Conservation (phyloP, 371 early-diverging fungal genomes). For the Circinella minor region DNA sequence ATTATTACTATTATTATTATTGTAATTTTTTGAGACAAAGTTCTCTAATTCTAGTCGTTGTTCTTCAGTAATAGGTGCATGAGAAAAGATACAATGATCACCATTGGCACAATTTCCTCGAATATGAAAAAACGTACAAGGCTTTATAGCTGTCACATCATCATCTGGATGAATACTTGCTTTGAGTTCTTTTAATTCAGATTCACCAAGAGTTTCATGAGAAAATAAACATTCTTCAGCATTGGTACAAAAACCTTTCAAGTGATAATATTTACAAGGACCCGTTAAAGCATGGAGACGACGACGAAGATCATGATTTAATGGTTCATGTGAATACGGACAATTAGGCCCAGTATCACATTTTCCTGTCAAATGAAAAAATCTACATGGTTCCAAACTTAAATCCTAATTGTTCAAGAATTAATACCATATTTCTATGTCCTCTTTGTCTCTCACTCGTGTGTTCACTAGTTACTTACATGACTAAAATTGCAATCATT, state of each 20-base stretch:
- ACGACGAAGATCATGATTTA: constrained; percentile 11
- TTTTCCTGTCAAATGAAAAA: constrained; percentile 30
- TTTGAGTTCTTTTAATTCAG: neutral
- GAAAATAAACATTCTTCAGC: constrained; percentile 40
- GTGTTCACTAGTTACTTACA: constrained; percentile 12
- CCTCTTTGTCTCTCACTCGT: neutral
- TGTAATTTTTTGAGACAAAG: neutral
- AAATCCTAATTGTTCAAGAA: constrained; percentile 25
- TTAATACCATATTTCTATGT: too few species aligned
- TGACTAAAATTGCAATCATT: constrained; percentile 35
- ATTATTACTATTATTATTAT: neutral
- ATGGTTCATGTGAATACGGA: constrained; percentile 37
- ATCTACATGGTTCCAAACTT: constrained; percentile 41
- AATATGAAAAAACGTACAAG: constrained; percentile 41
- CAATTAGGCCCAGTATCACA: constrained; percentile 30
- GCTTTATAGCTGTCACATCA: constrained; percentile 8
- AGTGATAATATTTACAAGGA: constrained; percentile 40
- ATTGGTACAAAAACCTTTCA: constrained; percentile 41
- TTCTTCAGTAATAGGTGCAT: constrained; percentile 18
- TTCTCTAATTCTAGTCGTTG: neutral
- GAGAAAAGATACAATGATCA: constrained; percentile 35
- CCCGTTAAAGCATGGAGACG: constrained; percentile 31
- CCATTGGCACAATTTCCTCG: constrained; percentile 26
- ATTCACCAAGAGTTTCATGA: constrained; percentile 16
- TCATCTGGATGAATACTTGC: neutral